Evolutionary conservation across 306 rosid species (phyloP).

Genomic region (Gleditsia sinensis): DNA sequence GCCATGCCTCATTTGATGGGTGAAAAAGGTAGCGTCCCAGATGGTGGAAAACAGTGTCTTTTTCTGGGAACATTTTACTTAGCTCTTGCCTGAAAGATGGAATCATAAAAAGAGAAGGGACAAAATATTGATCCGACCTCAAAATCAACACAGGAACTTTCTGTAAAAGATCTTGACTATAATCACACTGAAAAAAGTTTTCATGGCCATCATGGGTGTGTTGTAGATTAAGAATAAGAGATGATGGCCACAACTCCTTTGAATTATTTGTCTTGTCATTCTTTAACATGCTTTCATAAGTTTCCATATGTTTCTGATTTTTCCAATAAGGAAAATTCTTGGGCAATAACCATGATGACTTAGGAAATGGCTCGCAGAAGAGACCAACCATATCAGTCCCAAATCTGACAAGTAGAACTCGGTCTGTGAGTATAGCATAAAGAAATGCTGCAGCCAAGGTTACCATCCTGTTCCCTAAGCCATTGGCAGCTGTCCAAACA

Average conservation of each 20-base stretch:
- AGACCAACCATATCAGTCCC: conserved; percentile 60
- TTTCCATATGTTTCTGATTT: conserved; percentile 31
- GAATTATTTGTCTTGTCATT: conserved; percentile 10
- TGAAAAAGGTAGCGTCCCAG: conserved; percentile 54
- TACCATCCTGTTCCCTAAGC: conserved; percentile 57
- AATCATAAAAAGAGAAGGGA: conserved; percentile 54
- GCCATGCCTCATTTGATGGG: conserved; percentile 58
- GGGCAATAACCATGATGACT: conserved; percentile 54
- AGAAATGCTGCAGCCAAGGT: conserved; percentile 54
- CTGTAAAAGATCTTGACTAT: conserved; percentile 43
- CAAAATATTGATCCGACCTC: conserved; percentile 58
- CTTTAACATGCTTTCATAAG: conserved; percentile 48
- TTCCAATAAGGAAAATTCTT: conserved; percentile 39
- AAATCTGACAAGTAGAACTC: conserved; percentile 56
- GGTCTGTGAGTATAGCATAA: conserved; percentile 54
- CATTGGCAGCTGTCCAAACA: conserved; percentile 48
- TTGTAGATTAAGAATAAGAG: conserved; percentile 48
- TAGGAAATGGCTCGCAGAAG: conserved; percentile 59
- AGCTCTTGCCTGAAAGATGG: conserved; percentile 54
- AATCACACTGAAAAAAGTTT: conserved; percentile 56
- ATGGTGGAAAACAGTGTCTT: conserved; percentile 52
- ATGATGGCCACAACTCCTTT: conserved; percentile 32
- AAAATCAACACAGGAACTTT: conserved; percentile 45
- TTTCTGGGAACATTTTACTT: conserved; percentile 41
- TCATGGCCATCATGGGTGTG: conserved; percentile 48